phyloP scores from a whole-genome alignment of 495 filamentous ascomycete genomes.

The Penicillium crystallinum region DNA sequence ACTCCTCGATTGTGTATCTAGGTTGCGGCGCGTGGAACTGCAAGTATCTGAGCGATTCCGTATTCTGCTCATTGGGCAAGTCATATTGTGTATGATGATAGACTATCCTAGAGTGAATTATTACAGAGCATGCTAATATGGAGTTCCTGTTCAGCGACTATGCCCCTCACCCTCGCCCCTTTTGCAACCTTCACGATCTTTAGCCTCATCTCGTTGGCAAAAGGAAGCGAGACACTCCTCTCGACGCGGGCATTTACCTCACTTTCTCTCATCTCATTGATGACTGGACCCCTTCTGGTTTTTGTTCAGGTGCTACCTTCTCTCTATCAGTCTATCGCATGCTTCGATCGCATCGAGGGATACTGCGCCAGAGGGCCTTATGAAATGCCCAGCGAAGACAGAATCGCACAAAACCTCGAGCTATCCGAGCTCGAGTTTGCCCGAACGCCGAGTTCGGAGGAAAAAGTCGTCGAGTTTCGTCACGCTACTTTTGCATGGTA shows the following conservation, averaged over 20 bases:
- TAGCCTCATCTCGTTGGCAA: slow-evolving; percentile 38
- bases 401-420: background rate
- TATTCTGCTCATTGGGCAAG: slow-evolving; percentile 8
- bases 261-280: slow-evolving; percentile 30
- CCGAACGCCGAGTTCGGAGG: background rate
- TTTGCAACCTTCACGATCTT: slow-evolving; percentile 39
- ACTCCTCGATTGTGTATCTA: slow-evolving; percentile 10
- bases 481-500: slow-evolving; percentile 9
- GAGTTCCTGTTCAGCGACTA: slow-evolving; percentile 1
- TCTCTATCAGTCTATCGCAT: slow-evolving; percentile 18
- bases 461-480: background rate
- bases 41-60: slow-evolving; percentile 15
- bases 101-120: background rate
- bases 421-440: background rate
- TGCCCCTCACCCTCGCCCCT: slow-evolving; percentile 19
- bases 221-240: slow-evolving; percentile 33
- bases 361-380: slow-evolving; percentile 12
- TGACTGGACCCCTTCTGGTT: slow-evolving; percentile 23
- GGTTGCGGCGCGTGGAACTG: slow-evolving; percentile 9
- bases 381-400: background rate
- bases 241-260: slow-evolving; percentile 34
- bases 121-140: background rate
- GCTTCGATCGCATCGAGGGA: slow-evolving; percentile 29
- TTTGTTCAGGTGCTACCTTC: slow-evolving; percentile 25
- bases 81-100: slow-evolving; percentile 13